Percentiles rank a stretch among this genome's conserved stretches.
These are phyloP conservation scores for Kazachstania martiniae DNA, from an alignment of 805 yeast genomes.

Conservation along the genomic window DNA sequence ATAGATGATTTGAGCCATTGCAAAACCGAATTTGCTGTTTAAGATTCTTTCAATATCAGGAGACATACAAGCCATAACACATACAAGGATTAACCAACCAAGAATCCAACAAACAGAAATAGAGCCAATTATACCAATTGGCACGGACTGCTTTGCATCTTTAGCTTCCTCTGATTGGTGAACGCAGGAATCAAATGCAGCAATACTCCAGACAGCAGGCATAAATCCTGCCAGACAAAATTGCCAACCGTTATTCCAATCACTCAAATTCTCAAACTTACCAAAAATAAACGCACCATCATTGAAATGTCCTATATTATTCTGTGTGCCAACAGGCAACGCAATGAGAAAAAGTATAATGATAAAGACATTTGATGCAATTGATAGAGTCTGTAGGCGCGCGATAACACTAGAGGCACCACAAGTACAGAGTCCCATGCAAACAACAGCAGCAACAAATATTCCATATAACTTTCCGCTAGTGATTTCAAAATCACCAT, in stretches of 20 bases:
- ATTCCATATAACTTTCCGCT: conserved; percentile 50
- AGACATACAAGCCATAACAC: conserved; percentile 43
- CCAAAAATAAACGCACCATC: conserved; percentile 47
- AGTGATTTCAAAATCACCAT: conserved; percentile 47
- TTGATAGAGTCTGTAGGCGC: conserved; percentile 48
- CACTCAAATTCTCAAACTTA: conserved; percentile 37
- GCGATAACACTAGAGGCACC: conserved; percentile 48
- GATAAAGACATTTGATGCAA: conserved; percentile 41
- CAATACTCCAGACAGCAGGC: conserved; percentile 69
- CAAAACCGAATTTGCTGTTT: conserved; percentile 39
- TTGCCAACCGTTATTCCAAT: conserved; percentile 55
- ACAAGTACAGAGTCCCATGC: conserved; percentile 44
- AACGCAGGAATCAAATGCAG: conserved; percentile 61
- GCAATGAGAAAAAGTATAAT: conserved; percentile 50
- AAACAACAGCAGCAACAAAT: conserved; percentile 47
- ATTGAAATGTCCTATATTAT: conserved; percentile 32
- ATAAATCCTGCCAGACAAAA: conserved; percentile 40
- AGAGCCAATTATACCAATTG: conserved; percentile 52
- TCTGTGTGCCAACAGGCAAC: conserved; percentile 47
- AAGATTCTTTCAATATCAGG: conserved; percentile 34
- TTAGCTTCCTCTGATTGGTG: conserved; percentile 66
- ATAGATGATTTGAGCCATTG: conserved; percentile 54
- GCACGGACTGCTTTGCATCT: conserved; percentile 48
- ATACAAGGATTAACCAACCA: conserved; percentile 47
- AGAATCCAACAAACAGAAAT: conserved; percentile 46